Percentiles rank a stretch among this genome's conserved stretches.
These are phyloP conservation scores for Nicotiana paniculata DNA, from an alignment of 257 asterid genomes.

Conservation along the genomic window DNA sequence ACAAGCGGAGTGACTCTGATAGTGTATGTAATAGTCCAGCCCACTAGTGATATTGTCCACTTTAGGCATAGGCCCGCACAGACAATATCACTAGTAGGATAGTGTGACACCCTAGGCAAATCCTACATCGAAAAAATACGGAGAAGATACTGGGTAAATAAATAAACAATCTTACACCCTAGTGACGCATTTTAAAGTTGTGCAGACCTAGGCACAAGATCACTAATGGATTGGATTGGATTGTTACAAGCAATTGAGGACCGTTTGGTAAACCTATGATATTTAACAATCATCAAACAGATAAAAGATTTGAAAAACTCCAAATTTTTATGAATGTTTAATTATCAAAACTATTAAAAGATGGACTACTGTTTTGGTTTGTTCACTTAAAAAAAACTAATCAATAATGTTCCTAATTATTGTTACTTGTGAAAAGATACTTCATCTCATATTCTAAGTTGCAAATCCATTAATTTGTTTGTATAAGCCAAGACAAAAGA, in stretches of 20 bases:
- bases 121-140: too few relatives aligned
- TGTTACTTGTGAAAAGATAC: slow-evolving; percentile 11
- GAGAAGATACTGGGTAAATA: accelerated
- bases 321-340: neutral
- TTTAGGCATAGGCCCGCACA: too few relatives aligned
- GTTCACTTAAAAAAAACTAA: neutral
- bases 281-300: neutral
- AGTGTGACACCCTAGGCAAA: too few relatives aligned
- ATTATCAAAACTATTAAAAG: neutral
- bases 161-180: too few relatives aligned
- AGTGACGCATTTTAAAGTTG: too few relatives aligned
- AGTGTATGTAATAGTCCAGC: too few relatives aligned
- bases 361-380: neutral
- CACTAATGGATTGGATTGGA: too few relatives aligned
- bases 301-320: neutral
- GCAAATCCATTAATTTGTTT: slow-evolving; percentile 8
- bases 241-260: neutral
- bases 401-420: slow-evolving; percentile 1
- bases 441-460: neutral
- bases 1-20: too few relatives aligned
- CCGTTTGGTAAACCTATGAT: neutral
- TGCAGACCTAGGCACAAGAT: too few relatives aligned
- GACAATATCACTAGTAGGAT: too few relatives aligned
- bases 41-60: too few relatives aligned
- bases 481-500: neutral